Conservation (phyloP, 2,329 filamentous ascomycete genomes). For the Karstenula rhodostoma region DNA sequence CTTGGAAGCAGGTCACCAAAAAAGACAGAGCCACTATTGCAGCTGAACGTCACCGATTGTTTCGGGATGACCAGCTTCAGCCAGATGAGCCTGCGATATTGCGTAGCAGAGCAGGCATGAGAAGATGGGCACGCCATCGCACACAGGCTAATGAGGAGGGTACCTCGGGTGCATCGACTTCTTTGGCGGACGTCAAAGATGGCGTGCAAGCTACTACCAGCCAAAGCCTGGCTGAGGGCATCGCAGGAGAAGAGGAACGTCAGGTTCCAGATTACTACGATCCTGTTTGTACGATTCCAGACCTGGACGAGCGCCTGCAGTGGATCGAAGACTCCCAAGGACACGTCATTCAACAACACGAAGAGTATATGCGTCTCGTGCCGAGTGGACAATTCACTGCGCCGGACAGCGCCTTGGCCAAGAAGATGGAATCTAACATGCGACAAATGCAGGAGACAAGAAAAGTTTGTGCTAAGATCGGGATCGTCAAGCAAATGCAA, state of each 20-base stretch:
- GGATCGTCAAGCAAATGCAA: conserved; percentile 99
- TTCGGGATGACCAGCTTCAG: conserved; percentile 85
- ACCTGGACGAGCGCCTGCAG: conserved; percentile 77
- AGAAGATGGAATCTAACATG: conserved; percentile 89
- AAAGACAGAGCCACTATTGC: conserved; percentile 89
- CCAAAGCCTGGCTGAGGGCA: conserved; percentile 92
- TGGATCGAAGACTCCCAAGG: conserved; percentile 93
- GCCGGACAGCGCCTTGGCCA: conserved; percentile 75
- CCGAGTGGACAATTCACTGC: conserved; percentile 78
- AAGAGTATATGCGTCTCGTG: conserved; percentile 82
- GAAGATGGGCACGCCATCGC: conserved; percentile 82
- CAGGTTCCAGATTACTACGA: conserved; percentile 96
- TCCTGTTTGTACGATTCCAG: conserved; percentile 82
- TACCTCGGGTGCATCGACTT: conserved; percentile 57
- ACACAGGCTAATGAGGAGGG: conserved; percentile 65
- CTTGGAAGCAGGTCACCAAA: conserved; percentile 99
- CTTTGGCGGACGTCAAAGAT: conserved; percentile 56
- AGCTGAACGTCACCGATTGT: conserved; percentile 84
- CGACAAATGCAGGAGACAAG: conserved; percentile 95
- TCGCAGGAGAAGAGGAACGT: conserved; percentile 79
- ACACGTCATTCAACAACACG: conserved; percentile 85
- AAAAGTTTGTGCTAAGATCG: conserved; percentile 94
- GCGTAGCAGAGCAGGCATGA: conserved; percentile 86
- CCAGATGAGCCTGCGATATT: conserved; percentile 86
- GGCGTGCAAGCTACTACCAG: conserved; percentile 60